These are phyloP conservation scores for Calocybe cyanea DNA, from an alignment of 768 basidiomycete species.

Conservation along the genomic window DNA sequence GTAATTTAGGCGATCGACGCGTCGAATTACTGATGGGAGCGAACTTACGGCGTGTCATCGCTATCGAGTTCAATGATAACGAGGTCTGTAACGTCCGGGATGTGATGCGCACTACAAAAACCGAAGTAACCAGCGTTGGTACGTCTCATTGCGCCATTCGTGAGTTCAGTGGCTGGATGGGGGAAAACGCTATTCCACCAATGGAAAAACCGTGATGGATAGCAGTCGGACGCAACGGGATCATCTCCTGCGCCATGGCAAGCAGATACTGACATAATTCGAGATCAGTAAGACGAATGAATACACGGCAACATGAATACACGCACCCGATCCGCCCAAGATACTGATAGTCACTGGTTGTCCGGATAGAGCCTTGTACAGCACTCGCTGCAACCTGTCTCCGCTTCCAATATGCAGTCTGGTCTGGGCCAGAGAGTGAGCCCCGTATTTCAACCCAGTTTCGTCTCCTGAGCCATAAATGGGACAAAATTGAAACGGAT, in stretches of 20 bases:
- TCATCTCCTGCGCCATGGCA: constrained; percentile 94
- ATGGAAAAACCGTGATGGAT: constrained; percentile 91
- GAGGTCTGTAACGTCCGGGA: constrained; percentile 91
- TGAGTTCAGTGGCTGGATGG: constrained; percentile 95
- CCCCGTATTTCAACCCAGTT: constrained; percentile 76
- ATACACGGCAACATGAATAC: neutral
- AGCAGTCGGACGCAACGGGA: constrained; percentile 78
- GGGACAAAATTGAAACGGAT: constrained; percentile 92
- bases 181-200: constrained; percentile 99
- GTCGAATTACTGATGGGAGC: neutral
- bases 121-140: constrained; percentile 94
- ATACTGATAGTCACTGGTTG: constrained; percentile 88
- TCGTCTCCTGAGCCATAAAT: constrained; percentile 79
- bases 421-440: constrained; percentile 67
- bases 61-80: constrained; percentile 94
- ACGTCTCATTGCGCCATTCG: constrained; percentile 92
- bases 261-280: constrained; percentile 63
- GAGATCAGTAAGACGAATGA: neutral
- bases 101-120: constrained; percentile 89
- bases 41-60: constrained; percentile 79
- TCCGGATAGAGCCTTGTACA: constrained; percentile 81
- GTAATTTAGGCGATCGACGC: constrained; percentile 1
- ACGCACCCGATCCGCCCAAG: constrained; percentile 80
- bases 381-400: constrained; percentile 74
- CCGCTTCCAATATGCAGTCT: constrained; percentile 78